These are phyloP conservation scores for Abelmoschus esculentus DNA, from an alignment of 345 rosid genomes.

Conservation along the genomic window DNA sequence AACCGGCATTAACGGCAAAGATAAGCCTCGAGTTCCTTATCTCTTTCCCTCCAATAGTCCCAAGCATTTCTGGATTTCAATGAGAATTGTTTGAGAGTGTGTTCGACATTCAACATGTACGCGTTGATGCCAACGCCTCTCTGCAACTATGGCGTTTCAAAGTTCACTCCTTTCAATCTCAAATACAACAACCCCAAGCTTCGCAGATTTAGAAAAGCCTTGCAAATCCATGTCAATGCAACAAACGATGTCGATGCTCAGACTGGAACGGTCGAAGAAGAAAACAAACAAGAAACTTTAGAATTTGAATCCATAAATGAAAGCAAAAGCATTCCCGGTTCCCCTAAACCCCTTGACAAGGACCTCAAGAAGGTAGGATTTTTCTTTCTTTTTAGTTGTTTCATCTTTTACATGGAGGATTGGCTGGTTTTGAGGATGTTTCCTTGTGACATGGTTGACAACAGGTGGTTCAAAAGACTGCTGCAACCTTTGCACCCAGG, in stretches of 20 bases:
- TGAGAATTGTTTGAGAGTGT: neutral
- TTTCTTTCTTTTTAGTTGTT: neutral
- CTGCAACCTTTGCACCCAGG: conserved; percentile 92
- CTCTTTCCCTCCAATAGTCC: neutral
- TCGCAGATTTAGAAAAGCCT: conserved; percentile 14
- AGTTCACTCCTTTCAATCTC: conserved; percentile 1
- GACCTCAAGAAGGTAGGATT: conserved; percentile 71
- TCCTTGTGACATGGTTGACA: neutral
- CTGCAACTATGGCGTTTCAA: conserved; percentile 25
- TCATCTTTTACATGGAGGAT: too few species aligned
- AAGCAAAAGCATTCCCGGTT: conserved; percentile 12
- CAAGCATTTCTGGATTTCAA: neutral
- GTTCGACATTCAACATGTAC: conserved; percentile 22
- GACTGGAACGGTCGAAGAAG: conserved; percentile 19
- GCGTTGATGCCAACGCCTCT: conserved; percentile 33
- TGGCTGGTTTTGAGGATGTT: neutral
- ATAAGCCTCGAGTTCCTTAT: conserved; percentile 9
- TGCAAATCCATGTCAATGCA: conserved; percentile 31
- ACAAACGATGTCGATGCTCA: conserved; percentile 39
- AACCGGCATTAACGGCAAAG: conserved; percentile 1
- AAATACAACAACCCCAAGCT: conserved; percentile 2
- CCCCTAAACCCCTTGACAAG: conserved; percentile 42
- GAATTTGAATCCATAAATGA: conserved; percentile 18
- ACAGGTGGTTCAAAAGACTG: conserved; percentile 89
- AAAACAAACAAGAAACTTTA: conserved; percentile 19